Evolutionary conservation across 805 yeast genomes (phyloP).

Genomic region (Clavispora santaluciae): DNA sequence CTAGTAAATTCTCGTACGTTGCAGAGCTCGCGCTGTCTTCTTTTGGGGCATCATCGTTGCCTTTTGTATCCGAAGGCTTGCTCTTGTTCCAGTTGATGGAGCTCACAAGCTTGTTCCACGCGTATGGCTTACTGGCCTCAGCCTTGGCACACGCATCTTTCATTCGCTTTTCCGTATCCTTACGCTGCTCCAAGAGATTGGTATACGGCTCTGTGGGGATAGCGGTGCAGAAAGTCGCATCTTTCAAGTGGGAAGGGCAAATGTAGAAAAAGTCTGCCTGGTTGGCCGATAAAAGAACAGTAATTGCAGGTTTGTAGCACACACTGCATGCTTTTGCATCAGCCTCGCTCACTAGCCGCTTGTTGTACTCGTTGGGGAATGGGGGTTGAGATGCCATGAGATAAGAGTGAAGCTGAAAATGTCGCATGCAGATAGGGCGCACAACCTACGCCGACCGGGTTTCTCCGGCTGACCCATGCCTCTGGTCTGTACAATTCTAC

Average conservation of each 20-base stretch:
- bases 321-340: conserved; percentile 44
- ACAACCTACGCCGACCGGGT: no score
- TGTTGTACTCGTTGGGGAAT: conserved; percentile 35
- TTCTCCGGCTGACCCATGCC: no score
- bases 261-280: conserved; percentile 50
- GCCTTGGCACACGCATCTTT: conserved; percentile 20
- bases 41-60: conserved; percentile 19
- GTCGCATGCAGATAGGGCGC: neutral
- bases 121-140: conserved; percentile 27
- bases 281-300: conserved; percentile 43
- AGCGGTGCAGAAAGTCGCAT: conserved; percentile 42
- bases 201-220: conserved; percentile 32
- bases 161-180: conserved; percentile 16
- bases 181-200: conserved; percentile 19
- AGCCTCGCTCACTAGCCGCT: conserved; percentile 37
- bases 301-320: conserved; percentile 46
- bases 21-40: conserved; percentile 5
- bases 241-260: conserved; percentile 45
- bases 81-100: conserved; percentile 17
- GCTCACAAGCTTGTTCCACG: conserved; percentile 27
- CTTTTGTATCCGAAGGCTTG: conserved; percentile 14
- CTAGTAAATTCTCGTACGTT: conserved; percentile 17
- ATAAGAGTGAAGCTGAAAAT: neutral
- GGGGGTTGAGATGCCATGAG: conserved; percentile 10
- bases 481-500: no score